Base-by-base conservation (phyloP, 2,329 filamentous ascomycete species). In the Aspergillus fumigatiaffinis region DNA sequence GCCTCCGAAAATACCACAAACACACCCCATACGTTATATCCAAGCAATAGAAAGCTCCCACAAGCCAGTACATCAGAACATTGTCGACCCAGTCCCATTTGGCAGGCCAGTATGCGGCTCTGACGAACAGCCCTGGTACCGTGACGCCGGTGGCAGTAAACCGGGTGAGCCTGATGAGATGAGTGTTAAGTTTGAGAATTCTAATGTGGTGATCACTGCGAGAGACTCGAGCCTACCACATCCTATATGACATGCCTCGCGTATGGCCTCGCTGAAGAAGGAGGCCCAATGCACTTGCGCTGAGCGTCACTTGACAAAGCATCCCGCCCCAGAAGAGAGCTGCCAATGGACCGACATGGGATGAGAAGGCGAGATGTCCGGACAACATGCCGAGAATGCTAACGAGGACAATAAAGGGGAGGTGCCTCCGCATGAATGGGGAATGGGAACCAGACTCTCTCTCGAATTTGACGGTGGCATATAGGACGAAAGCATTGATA, bases 401-500 rank as follows among this genome's bases (percentile, higher is more conserved):
- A 3, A 20, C 5, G 1, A 32, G 1, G 3, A 32, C 29, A 21
- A 56, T 41, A n/a, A 50, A 9, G 1, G 44, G 41, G 1, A 52
- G 28, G 20, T 50, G 52, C 10, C 32, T 42, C 7, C n/a, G 20
- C 28, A 53, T 7, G 7, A 52, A 20, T 5, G 28, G n/a, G 1
- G 54, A 52, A 42, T 46, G 6, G 3, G 49, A 10, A 38, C 32
- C 32, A 25, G 17, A 20, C 14, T 29, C 23, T 14, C 50, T 21
- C 20, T 44, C 44, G 28, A 42, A 52, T 7, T 42, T 50, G 29
- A 50, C 32, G 3, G 50, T 52, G 28, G 44, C 32, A 32, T 53
- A 56, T 3, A 56, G 14, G 4, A 56, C 54, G 21, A 52, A 56
- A 1, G 50, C 23, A 14, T 56, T 48, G 21, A 56, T 26, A 4